A percentile compares a stretch with the other conserved stretches of the same genome.
These are phyloP conservation scores for Aspergillus bridgeri DNA, from an alignment of 495 filamentous ascomycete genomes.

Conservation along the genomic window DNA sequence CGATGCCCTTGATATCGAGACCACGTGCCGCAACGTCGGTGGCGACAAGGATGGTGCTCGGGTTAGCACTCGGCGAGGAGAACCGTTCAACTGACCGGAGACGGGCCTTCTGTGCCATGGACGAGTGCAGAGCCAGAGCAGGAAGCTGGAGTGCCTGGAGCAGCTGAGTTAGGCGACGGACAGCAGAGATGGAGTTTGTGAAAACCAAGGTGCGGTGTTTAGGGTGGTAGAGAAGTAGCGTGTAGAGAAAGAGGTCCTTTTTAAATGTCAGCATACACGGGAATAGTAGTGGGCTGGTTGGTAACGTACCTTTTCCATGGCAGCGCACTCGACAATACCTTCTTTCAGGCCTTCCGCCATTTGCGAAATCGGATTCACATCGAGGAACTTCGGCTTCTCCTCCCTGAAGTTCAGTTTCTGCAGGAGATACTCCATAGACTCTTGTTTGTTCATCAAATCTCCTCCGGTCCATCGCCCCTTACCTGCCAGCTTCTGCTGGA, in stretches of 20 bases:
- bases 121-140: slow-evolving; percentile 78
- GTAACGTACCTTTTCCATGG: slow-evolving; percentile 75
- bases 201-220: slow-evolving; percentile 80
- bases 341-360: slow-evolving; percentile 86
- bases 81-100: slow-evolving; percentile 90
- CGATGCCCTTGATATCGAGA: slow-evolving; percentile 85
- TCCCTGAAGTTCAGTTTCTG: slow-evolving; percentile 85
- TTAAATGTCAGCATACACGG: background rate
- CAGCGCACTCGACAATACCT: slow-evolving; percentile 84
- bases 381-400: slow-evolving; percentile 82
- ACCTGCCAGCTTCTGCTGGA: slow-evolving; percentile 86
- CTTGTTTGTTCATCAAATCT: slow-evolving; percentile 63
- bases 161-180: slow-evolving; percentile 80
- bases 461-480: slow-evolving; percentile 55
- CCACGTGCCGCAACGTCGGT: slow-evolving; percentile 97
- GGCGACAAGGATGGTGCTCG: slow-evolving; percentile 74
- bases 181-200: slow-evolving; percentile 91
- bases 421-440: slow-evolving; percentile 90
- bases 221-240: slow-evolving; percentile 78
- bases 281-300: too few species aligned
- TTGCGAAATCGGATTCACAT: slow-evolving; percentile 80
- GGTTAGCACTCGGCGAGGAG: slow-evolving; percentile 55
- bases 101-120: slow-evolving; percentile 96
- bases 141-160: slow-evolving; percentile 79
- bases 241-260: slow-evolving; percentile 88